Conservation (phyloP, 345 rosid species). For the Triadica sebifera region DNA sequence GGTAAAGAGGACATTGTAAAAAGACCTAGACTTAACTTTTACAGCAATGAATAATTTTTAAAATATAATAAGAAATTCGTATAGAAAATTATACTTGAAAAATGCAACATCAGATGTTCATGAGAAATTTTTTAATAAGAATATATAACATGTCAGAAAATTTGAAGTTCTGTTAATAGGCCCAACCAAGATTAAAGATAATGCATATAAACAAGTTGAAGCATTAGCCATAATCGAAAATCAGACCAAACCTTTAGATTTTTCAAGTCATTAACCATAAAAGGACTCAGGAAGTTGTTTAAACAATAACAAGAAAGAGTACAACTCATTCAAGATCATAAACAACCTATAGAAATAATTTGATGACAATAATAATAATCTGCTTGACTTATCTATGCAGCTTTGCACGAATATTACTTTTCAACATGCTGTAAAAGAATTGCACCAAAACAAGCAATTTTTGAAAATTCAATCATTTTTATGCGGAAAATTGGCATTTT, state of each 20-base stretch:
- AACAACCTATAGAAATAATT: not conserved
- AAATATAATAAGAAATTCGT: not conserved
- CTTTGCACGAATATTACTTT: not conserved
- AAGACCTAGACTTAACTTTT: too few relatives aligned
- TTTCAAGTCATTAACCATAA: not conserved
- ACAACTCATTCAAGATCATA: not conserved
- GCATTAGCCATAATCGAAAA: not conserved
- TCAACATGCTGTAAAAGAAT: not conserved
- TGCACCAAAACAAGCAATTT: not conserved
- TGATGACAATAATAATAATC: not conserved
- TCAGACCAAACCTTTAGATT: not conserved
- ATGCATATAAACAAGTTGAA: not conserved
- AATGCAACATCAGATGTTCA: not conserved
- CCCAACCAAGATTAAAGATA: not conserved
- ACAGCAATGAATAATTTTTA: too few relatives aligned
- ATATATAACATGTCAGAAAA: not conserved
- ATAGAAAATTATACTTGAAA: not conserved
- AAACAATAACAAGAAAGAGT: not conserved
- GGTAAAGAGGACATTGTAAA: too few relatives aligned
- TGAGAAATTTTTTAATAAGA: not conserved
- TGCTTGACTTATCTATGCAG: not conserved
- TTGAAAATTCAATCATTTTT: not conserved
- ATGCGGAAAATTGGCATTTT: not conserved
- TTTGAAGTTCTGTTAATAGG: not conserved
- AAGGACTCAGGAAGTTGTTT: not conserved